These are phyloP conservation scores for Aspergillus campestris DNA, from an alignment of 495 filamentous ascomycete species.

Conservation along the genomic window DNA sequence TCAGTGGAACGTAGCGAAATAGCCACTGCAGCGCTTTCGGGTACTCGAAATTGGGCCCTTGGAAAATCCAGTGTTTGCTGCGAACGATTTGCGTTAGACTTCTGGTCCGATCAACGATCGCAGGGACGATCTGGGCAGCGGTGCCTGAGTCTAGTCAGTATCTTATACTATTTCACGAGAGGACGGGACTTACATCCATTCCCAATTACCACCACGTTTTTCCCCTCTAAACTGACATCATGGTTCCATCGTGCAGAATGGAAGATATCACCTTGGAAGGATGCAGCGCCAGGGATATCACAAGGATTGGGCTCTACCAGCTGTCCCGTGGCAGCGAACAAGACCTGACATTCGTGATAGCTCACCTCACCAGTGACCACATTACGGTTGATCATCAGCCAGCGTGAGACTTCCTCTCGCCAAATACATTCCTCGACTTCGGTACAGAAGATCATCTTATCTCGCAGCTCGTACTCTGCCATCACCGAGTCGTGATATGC, in stretches of 20 bases:
- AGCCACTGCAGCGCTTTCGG: constrained; percentile 10
- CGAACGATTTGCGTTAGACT: constrained; percentile 22
- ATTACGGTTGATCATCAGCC: constrained; percentile 3
- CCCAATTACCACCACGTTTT: constrained; percentile 51
- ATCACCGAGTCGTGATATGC: constrained; percentile 37
- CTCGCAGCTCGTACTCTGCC: constrained; percentile 32
- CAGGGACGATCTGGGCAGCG: constrained; percentile 37
- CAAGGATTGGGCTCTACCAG: constrained; percentile 37
- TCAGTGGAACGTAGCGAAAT: constrained; percentile 13
- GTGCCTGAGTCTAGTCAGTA: constrained; percentile 22
- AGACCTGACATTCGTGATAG: constrained; percentile 34
- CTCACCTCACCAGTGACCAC: neutral
- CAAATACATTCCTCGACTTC: constrained; percentile 33
- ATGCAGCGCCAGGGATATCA: constrained; percentile 39
- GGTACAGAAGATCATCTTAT: constrained; percentile 35
- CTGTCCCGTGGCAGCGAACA: constrained; percentile 37
- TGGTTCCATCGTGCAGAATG: constrained; percentile 54
- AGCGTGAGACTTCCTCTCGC: constrained; percentile 25
- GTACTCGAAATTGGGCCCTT: constrained; percentile 11
- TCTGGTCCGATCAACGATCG: constrained; percentile 19
- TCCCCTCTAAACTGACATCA: constrained; percentile 44
- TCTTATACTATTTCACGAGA: neutral
- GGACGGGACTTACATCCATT: constrained; percentile 23
- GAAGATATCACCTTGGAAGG: constrained; percentile 45
- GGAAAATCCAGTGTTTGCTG: constrained; percentile 21